Conservation (phyloP, 148 eudicot genomes). For the Rhododendron mucronatum region DNA sequence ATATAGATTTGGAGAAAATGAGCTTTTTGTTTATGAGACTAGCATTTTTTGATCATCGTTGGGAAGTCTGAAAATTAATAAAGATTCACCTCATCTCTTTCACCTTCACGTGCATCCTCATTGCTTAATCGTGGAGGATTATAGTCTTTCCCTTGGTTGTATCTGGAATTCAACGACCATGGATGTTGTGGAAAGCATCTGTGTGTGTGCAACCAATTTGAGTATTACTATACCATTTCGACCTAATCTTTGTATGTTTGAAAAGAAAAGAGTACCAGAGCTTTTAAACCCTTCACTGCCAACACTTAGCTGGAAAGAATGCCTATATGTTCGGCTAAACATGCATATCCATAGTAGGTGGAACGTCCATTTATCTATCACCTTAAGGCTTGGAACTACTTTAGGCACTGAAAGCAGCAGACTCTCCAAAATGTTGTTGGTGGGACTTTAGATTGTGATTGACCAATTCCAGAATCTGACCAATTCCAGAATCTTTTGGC, state of each 20-base stretch:
- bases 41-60: not conserved
- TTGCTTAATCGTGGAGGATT: not conserved
- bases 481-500: not conserved
- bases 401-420: not conserved
- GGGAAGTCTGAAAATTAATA: slow-evolving; percentile 1
- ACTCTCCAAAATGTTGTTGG: not conserved
- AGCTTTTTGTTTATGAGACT: not conserved
- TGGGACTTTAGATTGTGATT: not conserved
- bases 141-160: not conserved
- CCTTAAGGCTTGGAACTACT: not conserved
- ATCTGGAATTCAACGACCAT: not conserved
- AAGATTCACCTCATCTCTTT: not conserved
- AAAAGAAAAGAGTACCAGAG: not conserved
- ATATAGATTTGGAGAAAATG: not conserved
- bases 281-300: not conserved
- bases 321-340: not conserved
- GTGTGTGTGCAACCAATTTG: not conserved
- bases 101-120: not conserved
- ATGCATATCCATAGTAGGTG: not conserved
- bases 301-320: not conserved
- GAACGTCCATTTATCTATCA: not conserved
- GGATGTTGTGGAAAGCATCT: not conserved
- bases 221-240: not conserved
- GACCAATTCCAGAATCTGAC: not conserved
- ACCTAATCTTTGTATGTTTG: not conserved